A percentile compares a stretch with the other conserved stretches of the same genome.
phyloP scores from a whole-genome alignment of 2,329 filamentous ascomycete species.

The Penicillium frequentans region DNA sequence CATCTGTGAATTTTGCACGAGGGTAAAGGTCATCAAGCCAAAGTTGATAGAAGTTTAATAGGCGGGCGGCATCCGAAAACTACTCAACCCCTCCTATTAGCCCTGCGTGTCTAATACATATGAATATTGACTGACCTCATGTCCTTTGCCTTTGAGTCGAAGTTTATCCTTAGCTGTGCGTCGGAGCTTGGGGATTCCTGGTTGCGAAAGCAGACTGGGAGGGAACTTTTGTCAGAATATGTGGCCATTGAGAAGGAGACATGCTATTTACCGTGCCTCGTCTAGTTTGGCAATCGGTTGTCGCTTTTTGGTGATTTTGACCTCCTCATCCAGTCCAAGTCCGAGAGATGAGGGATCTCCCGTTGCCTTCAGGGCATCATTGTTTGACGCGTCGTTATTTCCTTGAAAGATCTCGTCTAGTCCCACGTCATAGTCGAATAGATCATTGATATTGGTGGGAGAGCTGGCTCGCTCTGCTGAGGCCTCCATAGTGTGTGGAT shows the following conservation, averaged over 20 bases:
- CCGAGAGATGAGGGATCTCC: slow-evolving; percentile 53
- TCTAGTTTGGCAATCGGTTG: slow-evolving; percentile 84
- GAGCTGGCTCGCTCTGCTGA: slow-evolving; percentile 17
- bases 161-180: slow-evolving; percentile 67
- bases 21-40: slow-evolving; percentile 98
- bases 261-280: slow-evolving; percentile 62
- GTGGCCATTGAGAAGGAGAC: not conserved
- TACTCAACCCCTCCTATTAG: slow-evolving; percentile 34
- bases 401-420: slow-evolving; percentile 52
- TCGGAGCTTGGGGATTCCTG: slow-evolving; percentile 80
- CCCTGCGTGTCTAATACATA: not conserved
- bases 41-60: slow-evolving; percentile 88
- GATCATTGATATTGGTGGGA: slow-evolving; percentile 59
- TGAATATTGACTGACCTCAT: slow-evolving; percentile 62
- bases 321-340: slow-evolving; percentile 81
- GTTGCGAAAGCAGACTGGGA: slow-evolving; percentile 71
- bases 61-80: slow-evolving; percentile 79
- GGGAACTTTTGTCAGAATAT: not conserved
- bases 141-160: slow-evolving; percentile 87
- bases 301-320: slow-evolving; percentile 76
- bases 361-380: slow-evolving; percentile 20
- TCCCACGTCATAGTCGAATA: slow-evolving; percentile 74
- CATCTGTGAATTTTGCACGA: slow-evolving; percentile 90
- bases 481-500: slow-evolving; percentile 4
- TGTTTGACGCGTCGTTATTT: slow-evolving; percentile 15